Conservation (phyloP, 805 yeast species). For the Clavispora fructus region DNA sequence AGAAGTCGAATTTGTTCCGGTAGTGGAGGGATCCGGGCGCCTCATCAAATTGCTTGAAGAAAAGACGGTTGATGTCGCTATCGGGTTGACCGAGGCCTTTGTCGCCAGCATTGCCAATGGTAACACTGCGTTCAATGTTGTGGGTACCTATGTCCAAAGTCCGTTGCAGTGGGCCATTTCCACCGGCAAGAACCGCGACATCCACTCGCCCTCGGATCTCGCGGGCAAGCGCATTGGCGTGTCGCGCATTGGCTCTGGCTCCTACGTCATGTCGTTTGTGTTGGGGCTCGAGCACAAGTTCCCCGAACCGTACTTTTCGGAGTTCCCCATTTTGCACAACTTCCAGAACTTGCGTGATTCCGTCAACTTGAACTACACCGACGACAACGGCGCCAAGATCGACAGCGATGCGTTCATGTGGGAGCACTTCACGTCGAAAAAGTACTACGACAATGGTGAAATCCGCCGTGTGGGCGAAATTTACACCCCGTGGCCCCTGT, state of each 20-base stretch:
- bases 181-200: slow-evolving; percentile 63
- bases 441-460: slow-evolving; percentile 74
- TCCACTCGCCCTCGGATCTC: slow-evolving; percentile 48
- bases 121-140: slow-evolving; percentile 54
- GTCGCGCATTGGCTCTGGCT: slow-evolving; percentile 85
- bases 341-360: slow-evolving; percentile 75
- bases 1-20: slow-evolving; percentile 59
- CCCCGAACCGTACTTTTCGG: slow-evolving; percentile 43
- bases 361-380: slow-evolving; percentile 50
- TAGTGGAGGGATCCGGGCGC: slow-evolving; percentile 85
- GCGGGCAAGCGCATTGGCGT: slow-evolving; percentile 68
- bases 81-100: slow-evolving; percentile 90
- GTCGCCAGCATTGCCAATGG: slow-evolving; percentile 78
- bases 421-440: slow-evolving; percentile 89
- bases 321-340: slow-evolving; percentile 55
- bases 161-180: slow-evolving; percentile 90
- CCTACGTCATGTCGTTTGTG: slow-evolving; percentile 86
- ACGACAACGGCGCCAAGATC: slow-evolving; percentile 24
- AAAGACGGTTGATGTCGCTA: slow-evolving; percentile 67
- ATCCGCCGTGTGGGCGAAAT: slow-evolving; percentile 82
- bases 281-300: slow-evolving; percentile 61
- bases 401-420: slow-evolving; percentile 87
- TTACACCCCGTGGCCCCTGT: slow-evolving; percentile 95
- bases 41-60: slow-evolving; percentile 66
- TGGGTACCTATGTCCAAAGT: slow-evolving; percentile 79